Evolutionary conservation across 1,284 basidiomycete species (phyloP).

Genomic region (Leccinum ponderosum): DNA sequence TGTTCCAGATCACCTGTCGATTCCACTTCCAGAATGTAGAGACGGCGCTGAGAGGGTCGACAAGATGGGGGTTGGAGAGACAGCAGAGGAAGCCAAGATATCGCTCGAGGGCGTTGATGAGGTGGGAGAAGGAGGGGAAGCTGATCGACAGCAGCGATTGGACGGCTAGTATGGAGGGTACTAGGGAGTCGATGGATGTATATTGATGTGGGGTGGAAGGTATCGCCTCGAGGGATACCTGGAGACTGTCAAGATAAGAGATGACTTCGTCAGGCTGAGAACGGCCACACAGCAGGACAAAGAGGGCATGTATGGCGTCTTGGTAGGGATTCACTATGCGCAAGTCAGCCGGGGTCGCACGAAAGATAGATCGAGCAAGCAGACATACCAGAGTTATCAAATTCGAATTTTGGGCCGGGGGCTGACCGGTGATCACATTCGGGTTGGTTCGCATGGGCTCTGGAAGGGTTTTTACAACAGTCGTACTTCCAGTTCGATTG

Average conservation of each 20-base stretch:
- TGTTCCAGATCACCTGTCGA: too few species aligned
- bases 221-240: conserved; percentile 58
- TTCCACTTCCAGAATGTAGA: too few species aligned
- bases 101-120: conserved; percentile 96
- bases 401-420: conserved; percentile 84
- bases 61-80: too few species aligned
- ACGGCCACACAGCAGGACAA: conserved; percentile 78
- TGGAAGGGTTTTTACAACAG: conserved; percentile 93
- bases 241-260: conserved; percentile 71
- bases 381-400: conserved; percentile 70
- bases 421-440: conserved; percentile 64
- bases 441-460: conserved; percentile 69
- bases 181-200: conserved; percentile 61
- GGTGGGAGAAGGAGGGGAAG: conserved; percentile 95
- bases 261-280: conserved; percentile 82
- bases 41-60: too few species aligned
- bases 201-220: conserved; percentile 44
- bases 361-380: neutral
- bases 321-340: conserved; percentile 70
- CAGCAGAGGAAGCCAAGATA: conserved; percentile 47
- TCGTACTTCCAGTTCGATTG: conserved; percentile 89
- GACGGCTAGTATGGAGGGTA: conserved; percentile 75
- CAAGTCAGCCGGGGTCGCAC: conserved; percentile 5
- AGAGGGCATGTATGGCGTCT: conserved; percentile 76
- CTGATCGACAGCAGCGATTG: conserved; percentile 92